phyloP scores from a whole-genome alignment of 768 basidiomycete species.

The Lyophyllum semitale region DNA sequence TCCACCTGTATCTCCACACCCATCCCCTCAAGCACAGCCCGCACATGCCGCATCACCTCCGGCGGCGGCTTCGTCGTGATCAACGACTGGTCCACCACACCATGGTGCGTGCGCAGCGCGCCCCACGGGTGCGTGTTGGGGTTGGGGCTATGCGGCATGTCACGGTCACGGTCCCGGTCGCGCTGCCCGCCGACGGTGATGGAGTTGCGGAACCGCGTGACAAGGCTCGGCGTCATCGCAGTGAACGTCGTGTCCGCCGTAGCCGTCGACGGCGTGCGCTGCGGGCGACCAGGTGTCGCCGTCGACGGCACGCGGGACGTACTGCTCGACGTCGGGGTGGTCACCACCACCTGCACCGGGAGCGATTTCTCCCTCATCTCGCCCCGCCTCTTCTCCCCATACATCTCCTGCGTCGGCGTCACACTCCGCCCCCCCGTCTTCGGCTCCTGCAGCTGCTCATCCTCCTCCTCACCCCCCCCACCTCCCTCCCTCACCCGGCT shows the following conservation, averaged over 20 bases:
- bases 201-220: slow-evolving; percentile 50
- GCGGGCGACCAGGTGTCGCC: slow-evolving; percentile 32
- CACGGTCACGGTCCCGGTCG: slow-evolving; percentile 13
- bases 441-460: slow-evolving; percentile 18
- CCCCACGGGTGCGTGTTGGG: slow-evolving; percentile 32
- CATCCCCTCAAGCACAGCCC: slow-evolving; percentile 80
- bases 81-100: slow-evolving; percentile 88
- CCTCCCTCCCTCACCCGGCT: slow-evolving; percentile 51
- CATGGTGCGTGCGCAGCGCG: slow-evolving; percentile 82
- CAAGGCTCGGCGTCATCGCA: slow-evolving; percentile 37
- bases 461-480: slow-evolving; percentile 27
- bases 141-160: slow-evolving; percentile 26
- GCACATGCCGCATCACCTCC: slow-evolving; percentile 86
- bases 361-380: slow-evolving; percentile 14
- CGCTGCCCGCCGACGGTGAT: slow-evolving; percentile 42
- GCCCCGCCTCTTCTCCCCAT: slow-evolving; percentile 9
- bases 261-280: slow-evolving; percentile 45
- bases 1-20: slow-evolving; percentile 88
- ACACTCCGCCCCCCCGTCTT: slow-evolving; percentile 15
- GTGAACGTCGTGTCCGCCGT: slow-evolving; percentile 43
- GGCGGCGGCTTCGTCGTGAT: slow-evolving; percentile 83
- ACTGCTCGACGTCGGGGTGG: slow-evolving; percentile 34
- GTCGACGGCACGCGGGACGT: slow-evolving; percentile 24
- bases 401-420: slow-evolving; percentile 31
- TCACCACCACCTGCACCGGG: slow-evolving; percentile 42